These are phyloP conservation scores for Sporisorium sorghi DNA, from an alignment of 1,284 basidiomycete species.

Conservation along the genomic window DNA sequence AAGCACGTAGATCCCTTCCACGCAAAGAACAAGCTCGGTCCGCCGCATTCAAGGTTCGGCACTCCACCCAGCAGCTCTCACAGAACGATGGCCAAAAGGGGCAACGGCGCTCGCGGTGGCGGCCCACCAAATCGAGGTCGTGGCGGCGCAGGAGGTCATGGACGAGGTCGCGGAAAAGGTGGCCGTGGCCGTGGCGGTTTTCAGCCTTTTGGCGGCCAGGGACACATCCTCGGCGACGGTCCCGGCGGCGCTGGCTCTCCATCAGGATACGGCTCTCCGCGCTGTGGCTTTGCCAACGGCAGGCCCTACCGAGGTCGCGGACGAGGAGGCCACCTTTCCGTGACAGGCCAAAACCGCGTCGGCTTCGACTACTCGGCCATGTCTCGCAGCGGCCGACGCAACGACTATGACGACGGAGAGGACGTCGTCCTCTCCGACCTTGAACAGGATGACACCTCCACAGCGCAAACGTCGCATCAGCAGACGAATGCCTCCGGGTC, in stretches of 20 bases:
- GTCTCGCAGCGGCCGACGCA: conserved; percentile 18
- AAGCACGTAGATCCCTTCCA: background rate
- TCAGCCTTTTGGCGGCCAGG: conserved; percentile 31
- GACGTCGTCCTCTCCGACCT: conserved; percentile 11
- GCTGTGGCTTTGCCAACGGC: conserved; percentile 28
- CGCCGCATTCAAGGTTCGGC: background rate
- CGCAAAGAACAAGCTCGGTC: conserved; percentile 2
- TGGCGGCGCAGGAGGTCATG: conserved; percentile 25
- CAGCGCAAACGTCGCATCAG: background rate
- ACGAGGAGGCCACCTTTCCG: conserved; percentile 43
- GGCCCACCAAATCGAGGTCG: conserved; percentile 17
- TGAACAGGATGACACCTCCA: conserved; percentile 5
- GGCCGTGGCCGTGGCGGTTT: conserved; percentile 22
- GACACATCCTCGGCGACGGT: conserved; percentile 21
- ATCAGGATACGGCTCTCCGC: conserved; percentile 28
- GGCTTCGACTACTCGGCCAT: conserved; percentile 49
- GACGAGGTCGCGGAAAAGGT: conserved; percentile 22
- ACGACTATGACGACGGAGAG: conserved; percentile 14
- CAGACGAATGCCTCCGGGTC: conserved; percentile 11
- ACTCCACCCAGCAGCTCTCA: background rate
- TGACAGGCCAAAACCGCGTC: conserved; percentile 45
- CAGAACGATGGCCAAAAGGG: conserved; percentile 30
- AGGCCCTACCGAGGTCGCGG: conserved; percentile 36
- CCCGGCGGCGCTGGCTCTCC: conserved; percentile 6
- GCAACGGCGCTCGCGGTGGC: conserved; percentile 24